phyloP scores from a whole-genome alignment of 768 basidiomycete genomes.

The Mycena floridula region DNA sequence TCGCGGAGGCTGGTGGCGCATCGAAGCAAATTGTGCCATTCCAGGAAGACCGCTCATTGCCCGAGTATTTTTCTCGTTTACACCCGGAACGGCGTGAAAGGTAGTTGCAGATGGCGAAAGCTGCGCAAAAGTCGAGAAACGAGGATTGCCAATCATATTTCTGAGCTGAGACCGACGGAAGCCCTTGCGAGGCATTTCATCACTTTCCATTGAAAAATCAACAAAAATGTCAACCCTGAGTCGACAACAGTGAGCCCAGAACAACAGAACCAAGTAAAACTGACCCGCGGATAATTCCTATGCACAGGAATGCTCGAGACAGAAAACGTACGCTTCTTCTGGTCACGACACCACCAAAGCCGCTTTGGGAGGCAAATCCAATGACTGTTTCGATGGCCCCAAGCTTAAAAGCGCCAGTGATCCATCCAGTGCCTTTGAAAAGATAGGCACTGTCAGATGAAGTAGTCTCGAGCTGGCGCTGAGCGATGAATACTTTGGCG shows the following conservation, averaged over 20 bases:
- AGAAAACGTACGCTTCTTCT: constrained; percentile 55
- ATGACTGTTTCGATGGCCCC: constrained; percentile 59
- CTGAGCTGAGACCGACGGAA: constrained; percentile 33
- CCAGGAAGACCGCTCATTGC: constrained; percentile 7
- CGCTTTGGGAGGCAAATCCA: constrained; percentile 52
- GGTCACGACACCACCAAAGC: constrained; percentile 46
- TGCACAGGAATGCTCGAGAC: constrained; percentile 46
- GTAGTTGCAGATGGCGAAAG: constrained; percentile 39
- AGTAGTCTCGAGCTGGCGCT: constrained; percentile 44
- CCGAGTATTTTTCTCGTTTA: neutral
- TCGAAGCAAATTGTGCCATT: constrained; percentile 17
- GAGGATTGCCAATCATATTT: constrained; percentile 49
- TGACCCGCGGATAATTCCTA: constrained; percentile 67
- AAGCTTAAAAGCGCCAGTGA: constrained; percentile 52
- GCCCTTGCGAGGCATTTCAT: constrained; percentile 25
- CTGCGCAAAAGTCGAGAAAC: constrained; percentile 46
- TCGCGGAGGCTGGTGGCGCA: constrained; percentile 13
- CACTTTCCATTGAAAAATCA: constrained; percentile 41
- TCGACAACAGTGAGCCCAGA: neutral
- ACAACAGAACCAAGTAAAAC: constrained; percentile 14
- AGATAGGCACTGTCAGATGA: constrained; percentile 39
- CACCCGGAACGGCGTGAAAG: constrained; percentile 24
- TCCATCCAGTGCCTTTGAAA: constrained; percentile 61
- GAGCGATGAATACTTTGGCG: constrained; percentile 39
- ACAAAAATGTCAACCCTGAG: constrained; percentile 47